Evolutionary conservation across 1,284 basidiomycete genomes (phyloP).

Genomic region (Cystobasidium slooffiae): DNA sequence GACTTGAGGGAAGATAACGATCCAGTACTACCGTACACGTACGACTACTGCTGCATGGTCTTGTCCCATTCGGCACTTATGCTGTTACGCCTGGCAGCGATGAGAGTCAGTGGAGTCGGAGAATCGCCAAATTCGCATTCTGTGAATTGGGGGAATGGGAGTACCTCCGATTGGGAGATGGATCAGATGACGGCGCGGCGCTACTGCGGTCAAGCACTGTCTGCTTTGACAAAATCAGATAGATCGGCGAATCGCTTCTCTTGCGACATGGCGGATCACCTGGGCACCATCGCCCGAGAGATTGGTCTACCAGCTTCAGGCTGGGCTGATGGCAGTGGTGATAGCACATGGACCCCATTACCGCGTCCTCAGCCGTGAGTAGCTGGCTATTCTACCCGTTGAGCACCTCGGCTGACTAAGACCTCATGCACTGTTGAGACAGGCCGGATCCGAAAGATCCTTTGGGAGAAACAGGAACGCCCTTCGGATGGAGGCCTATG

Average conservation of each 20-base stretch:
- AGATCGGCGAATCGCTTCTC: slow-evolving; percentile 19
- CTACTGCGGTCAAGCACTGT: slow-evolving; percentile 24
- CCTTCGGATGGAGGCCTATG: not conserved
- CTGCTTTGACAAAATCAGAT: slow-evolving; percentile 9
- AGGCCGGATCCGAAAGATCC: slow-evolving; percentile 8
- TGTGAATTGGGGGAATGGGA: not conserved
- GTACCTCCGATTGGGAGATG: slow-evolving; percentile 16
- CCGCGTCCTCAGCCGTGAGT: slow-evolving; percentile 20
- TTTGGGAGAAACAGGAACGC: not conserved
- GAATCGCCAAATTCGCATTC: slow-evolving; percentile 15
- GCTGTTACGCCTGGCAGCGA: slow-evolving; percentile 12
- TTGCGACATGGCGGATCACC: slow-evolving; percentile 23
- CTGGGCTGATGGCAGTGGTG: not conserved
- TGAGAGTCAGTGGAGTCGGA: slow-evolving; percentile 11
- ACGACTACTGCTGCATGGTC: slow-evolving; percentile 20
- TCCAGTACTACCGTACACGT: slow-evolving; percentile 8
- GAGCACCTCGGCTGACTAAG: not conserved
- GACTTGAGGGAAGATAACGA: slow-evolving; percentile 19
- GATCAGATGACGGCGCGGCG: slow-evolving; percentile 8
- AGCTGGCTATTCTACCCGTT: too few species aligned
- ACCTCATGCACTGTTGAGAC: not conserved
- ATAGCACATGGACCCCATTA: not conserved
- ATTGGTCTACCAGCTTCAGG: slow-evolving; percentile 14
- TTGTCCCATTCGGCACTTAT: slow-evolving; percentile 9
- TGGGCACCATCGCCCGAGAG: slow-evolving; percentile 16